Evolutionary conservation across 495 filamentous ascomycete species (phyloP), one percentile per base, ranked within the genome.

Genomic region (Xylaria bambusicola): DNA sequence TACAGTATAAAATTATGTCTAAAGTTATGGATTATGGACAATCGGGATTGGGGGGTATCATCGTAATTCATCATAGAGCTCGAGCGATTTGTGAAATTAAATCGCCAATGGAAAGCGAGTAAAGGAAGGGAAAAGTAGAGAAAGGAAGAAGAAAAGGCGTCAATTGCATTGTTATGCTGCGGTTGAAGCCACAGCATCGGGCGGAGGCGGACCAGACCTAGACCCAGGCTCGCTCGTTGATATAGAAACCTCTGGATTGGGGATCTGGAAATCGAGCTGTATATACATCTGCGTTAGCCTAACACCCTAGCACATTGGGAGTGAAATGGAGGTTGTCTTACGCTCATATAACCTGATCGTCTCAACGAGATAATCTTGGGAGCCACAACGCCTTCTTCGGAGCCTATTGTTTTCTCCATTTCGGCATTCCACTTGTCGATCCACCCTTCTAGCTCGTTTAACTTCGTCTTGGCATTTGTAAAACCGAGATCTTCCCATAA

Each of bases 401-500:
- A 73, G 50, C 73, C 75, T 12, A 74, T 75, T 31, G 78, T 73
- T 65, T 78, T 80, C 64, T 80, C 81, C 71, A 83, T 78, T 50
- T 89, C 82, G 12, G 67, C 64, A 68, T 97, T 97, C 88, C 90
- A 93, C 52, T 85, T 82, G 62, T 94, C 87, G 38, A 97, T 76
- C 83, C 86, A 94, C 52, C 68, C 71, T 71, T 97, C 93, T 17
- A 96, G 75, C 2, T 73, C 76, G 35, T 75, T 75, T 21, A 94
- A 65, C 50, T 85, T 77, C n/a, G 77, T 71, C 72, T 97, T 97
- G 10, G 86, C 81, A 20, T 75, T 81, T 7, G 88, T 86, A 1
- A 87, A 78, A 1, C 92, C 91, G 23, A 94, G 44, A 67, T 98
- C 94, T 50, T 99, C 94, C 89, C 90, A 96, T 13, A 97, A 53